Evolutionary conservation across 495 filamentous ascomycete genomes (phyloP).

Genomic region (Penicillium crystallinum): DNA sequence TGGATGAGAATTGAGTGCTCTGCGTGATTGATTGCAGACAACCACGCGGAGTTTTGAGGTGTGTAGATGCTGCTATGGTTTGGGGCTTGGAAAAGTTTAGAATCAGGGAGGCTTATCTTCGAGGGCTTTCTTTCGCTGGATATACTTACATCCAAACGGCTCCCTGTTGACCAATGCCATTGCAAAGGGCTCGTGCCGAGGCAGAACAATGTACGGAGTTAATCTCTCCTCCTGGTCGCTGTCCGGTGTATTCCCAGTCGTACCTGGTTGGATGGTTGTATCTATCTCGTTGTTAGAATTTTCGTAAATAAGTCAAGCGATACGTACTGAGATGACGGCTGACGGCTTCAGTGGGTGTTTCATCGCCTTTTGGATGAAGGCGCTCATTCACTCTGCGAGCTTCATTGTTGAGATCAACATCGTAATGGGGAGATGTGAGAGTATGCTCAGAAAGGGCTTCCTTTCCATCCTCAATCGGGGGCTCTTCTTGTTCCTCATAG

Average conservation of each 20-base stretch:
- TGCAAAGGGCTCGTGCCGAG: constrained; percentile 52
- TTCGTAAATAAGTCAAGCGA: background rate
- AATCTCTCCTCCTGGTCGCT: constrained; percentile 46
- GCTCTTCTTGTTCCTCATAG: background rate
- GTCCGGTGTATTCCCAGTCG: constrained; percentile 50
- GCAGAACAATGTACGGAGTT: constrained; percentile 57
- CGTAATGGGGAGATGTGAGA: constrained; percentile 56
- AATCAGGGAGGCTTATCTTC: background rate
- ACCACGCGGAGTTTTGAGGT: constrained; percentile 68
- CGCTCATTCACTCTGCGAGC: constrained; percentile 53
- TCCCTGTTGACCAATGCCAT: constrained; percentile 67
- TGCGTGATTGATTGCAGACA: constrained; percentile 63
- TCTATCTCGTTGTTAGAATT: constrained; percentile 27
- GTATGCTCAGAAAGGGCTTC: constrained; percentile 51
- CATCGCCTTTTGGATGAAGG: constrained; percentile 42
- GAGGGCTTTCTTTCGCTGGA: background rate
- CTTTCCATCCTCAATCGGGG: constrained; percentile 17
- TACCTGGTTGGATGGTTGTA: constrained; percentile 49
- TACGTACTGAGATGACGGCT: constrained; percentile 55
- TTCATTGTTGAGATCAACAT: constrained; percentile 52
- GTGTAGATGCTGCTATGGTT: constrained; percentile 53
- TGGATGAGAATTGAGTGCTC: constrained; percentile 62
- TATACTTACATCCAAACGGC: constrained; percentile 51
- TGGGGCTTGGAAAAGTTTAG: constrained; percentile 30
- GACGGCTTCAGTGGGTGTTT: constrained; percentile 51